A percentile compares a stretch with the other conserved stretches of the same genome.
Conservation (phyloP, 192 early-diverging fungal species). For the Entomortierella beljakovae region DNA sequence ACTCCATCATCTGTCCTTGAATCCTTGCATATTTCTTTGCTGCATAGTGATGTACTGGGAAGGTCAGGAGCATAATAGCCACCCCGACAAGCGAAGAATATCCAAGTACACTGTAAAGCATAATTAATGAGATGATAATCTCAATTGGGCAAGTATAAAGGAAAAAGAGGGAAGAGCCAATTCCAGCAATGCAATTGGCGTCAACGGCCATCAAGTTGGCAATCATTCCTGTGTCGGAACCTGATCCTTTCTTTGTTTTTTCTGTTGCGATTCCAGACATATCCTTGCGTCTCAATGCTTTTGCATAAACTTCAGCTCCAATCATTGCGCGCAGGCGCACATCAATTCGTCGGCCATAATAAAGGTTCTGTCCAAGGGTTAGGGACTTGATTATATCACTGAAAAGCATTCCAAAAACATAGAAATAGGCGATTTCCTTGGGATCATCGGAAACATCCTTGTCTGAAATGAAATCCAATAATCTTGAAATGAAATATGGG, state of each 20-base stretch:
- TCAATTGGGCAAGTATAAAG: constrained; percentile 76
- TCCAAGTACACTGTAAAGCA: constrained; percentile 83
- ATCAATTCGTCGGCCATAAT: constrained; percentile 62
- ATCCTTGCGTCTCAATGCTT: constrained; percentile 59
- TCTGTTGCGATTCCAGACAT: constrained; percentile 50
- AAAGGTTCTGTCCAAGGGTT: constrained; percentile 61
- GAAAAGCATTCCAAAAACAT: constrained; percentile 60
- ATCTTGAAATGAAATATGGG: constrained; percentile 59
- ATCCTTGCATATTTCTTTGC: constrained; percentile 63
- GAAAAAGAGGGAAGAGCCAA: constrained; percentile 69
- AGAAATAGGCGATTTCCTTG: constrained; percentile 58
- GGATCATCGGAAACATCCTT: constrained; percentile 38
- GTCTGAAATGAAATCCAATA: constrained; percentile 62
- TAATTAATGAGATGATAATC: constrained; percentile 72
- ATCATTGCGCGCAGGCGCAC: constrained; percentile 65
- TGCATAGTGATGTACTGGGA: constrained; percentile 70
- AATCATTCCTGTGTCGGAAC: constrained; percentile 69
- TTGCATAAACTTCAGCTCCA: constrained; percentile 62
- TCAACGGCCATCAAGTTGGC: constrained; percentile 83
- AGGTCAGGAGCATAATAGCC: constrained; percentile 71
- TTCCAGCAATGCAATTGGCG: constrained; percentile 69
- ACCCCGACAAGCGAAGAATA: constrained; percentile 83
- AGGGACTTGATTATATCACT: constrained; percentile 53
- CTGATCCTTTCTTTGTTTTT: constrained; percentile 26
- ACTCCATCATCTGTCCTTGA: constrained; percentile 67